These are phyloP conservation scores for Blastocystis sp. DNA, from an alignment of 352 stramenopile species.

Conservation along the genomic window DNA sequence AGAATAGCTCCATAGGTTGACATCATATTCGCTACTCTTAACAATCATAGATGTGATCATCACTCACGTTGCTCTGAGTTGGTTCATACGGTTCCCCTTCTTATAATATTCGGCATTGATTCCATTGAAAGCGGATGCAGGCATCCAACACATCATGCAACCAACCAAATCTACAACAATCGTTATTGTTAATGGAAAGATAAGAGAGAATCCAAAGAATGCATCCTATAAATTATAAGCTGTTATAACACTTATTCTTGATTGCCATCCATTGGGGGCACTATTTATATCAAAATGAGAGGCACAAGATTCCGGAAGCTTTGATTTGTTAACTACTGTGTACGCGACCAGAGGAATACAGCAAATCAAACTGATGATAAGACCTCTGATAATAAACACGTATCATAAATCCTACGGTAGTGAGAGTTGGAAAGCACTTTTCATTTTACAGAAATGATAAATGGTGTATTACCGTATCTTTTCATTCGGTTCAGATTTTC, in stretches of 20 bases:
- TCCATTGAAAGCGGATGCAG: not conserved
- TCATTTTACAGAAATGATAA: not conserved
- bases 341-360: constrained; percentile 13
- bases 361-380: not conserved
- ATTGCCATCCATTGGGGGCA: constrained; percentile 19
- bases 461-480: no score
- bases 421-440: not conserved
- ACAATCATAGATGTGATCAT: not conserved
- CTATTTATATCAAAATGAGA: constrained; percentile 35
- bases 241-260: not conserved
- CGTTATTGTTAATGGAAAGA: not conserved
- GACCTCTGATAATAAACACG: not conserved
- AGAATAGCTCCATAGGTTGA: not conserved
- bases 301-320: constrained; percentile 5
- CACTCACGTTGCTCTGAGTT: not conserved
- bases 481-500: no score
- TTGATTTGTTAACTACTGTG: constrained; percentile 7
- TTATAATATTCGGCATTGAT: constrained; percentile 25
- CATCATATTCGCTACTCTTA: constrained; percentile 50
- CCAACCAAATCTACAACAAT: not conserved
- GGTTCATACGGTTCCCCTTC: not conserved
- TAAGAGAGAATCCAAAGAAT: constrained; percentile 31
- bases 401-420: not conserved
- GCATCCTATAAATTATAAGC: not conserved
- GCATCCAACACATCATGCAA: not conserved